Evolutionary conservation across 2,329 filamentous ascomycete species (phyloP).

Genomic region (Colletotrichum noveboracense): DNA sequence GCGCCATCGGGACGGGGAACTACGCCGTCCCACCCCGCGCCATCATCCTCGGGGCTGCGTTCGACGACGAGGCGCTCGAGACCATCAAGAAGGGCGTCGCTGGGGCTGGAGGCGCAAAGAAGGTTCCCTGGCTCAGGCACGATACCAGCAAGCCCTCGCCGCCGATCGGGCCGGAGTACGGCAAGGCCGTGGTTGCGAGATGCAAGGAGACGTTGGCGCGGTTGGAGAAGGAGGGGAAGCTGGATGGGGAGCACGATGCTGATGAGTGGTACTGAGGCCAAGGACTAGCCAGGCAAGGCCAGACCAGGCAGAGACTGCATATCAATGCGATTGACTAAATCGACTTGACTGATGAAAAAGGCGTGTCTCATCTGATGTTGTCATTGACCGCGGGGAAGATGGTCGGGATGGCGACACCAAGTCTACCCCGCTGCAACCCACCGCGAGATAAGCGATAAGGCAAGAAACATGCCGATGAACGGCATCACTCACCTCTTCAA

Average conservation of each 20-base stretch:
- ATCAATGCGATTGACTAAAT: background rate
- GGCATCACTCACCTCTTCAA: background rate
- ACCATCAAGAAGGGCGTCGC: background rate
- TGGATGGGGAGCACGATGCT: slow-evolving; percentile 22
- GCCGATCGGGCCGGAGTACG: slow-evolving; percentile 31
- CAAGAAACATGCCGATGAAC: background rate
- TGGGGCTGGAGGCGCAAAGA: background rate
- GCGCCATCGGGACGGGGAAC: slow-evolving; percentile 21
- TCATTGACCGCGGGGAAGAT: background rate
- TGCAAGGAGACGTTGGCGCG: slow-evolving; percentile 26
- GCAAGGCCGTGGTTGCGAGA: slow-evolving; percentile 26
- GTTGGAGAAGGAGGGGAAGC: slow-evolving; percentile 26
- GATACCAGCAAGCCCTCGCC: slow-evolving; percentile 26
- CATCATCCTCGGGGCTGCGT: slow-evolving; percentile 18
- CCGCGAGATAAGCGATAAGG: slow-evolving; percentile 17
- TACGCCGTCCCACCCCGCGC: slow-evolving; percentile 6
- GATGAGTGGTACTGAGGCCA: slow-evolving; percentile 22
- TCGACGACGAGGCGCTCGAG: slow-evolving; percentile 5
- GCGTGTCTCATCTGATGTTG: background rate
- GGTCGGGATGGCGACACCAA: background rate
- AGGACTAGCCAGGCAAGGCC: background rate
- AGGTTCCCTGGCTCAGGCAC: slow-evolving; percentile 28
- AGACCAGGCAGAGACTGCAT: background rate
- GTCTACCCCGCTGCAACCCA: slow-evolving; percentile 17
- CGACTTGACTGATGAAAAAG: background rate